These are phyloP conservation scores for Moricandia moricandioides DNA, from an alignment of 345 rosid genomes.

Conservation along the genomic window DNA sequence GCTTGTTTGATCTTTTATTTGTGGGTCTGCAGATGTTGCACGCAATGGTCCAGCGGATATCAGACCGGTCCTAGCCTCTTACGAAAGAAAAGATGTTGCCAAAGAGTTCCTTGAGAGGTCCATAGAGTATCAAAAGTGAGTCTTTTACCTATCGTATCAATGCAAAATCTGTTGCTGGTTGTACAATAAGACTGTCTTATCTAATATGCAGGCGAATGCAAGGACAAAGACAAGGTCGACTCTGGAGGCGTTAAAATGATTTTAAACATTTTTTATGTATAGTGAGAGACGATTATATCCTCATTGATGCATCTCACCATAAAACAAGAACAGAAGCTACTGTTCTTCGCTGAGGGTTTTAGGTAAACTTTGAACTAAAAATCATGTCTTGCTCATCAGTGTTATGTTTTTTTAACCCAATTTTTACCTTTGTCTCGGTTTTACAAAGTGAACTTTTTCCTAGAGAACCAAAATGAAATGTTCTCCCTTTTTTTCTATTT, in stretches of 20 bases:
- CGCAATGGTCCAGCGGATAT: slow-evolving; percentile 82
- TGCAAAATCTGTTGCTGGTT: slow-evolving; percentile 2
- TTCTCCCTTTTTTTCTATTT: not conserved
- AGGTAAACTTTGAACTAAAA: slow-evolving; percentile 8
- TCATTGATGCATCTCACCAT: slow-evolving; percentile 26
- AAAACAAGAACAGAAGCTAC: slow-evolving; percentile 18
- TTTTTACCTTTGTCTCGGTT: slow-evolving; percentile 16
- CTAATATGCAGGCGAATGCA: slow-evolving; percentile 63
- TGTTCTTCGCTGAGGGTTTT: slow-evolving; percentile 21
- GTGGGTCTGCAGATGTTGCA: slow-evolving; percentile 67
- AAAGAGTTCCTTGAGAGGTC: slow-evolving; percentile 90
- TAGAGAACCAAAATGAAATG: not conserved
- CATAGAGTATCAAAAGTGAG: slow-evolving; percentile 73
- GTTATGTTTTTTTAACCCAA: slow-evolving; percentile 3
- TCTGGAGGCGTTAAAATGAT: slow-evolving; percentile 51
- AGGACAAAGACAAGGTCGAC: slow-evolving; percentile 50
- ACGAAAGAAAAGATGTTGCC: slow-evolving; percentile 70
- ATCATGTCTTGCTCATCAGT: slow-evolving; percentile 9
- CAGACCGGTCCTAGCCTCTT: slow-evolving; percentile 67
- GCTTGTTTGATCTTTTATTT: slow-evolving; percentile 2
- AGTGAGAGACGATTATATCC: slow-evolving; percentile 27
- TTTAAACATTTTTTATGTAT: slow-evolving; percentile 3
- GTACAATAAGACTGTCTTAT: not conserved
- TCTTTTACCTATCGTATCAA: not conserved
- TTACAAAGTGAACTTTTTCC: not conserved